Conservation (phyloP, 441 rosid species). For the Erodium moschatum region DNA sequence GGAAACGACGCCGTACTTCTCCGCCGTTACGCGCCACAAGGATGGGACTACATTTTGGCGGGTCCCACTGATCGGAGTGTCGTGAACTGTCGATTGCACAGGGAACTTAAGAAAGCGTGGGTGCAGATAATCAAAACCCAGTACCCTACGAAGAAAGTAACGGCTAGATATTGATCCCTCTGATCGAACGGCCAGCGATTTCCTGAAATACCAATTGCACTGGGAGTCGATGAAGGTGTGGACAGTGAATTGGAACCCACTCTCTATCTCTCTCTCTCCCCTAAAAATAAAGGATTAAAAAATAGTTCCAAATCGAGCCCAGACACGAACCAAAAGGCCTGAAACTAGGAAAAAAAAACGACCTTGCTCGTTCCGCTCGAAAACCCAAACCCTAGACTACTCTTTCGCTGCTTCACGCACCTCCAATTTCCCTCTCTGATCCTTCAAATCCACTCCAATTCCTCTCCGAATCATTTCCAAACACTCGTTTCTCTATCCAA, state of each 20-base stretch:
- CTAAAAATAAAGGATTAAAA: too few relatives aligned
- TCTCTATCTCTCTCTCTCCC: background rate
- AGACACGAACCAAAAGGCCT: background rate
- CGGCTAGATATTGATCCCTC: too few relatives aligned
- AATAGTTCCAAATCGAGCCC: background rate
- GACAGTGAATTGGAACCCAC: too few relatives aligned
- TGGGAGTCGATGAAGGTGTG: too few relatives aligned
- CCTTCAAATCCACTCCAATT: constrained; percentile 7
- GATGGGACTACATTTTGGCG: background rate
- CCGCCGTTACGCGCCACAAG: background rate
- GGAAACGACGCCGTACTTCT: background rate
- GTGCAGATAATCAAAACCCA: background rate
- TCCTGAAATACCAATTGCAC: too few relatives aligned
- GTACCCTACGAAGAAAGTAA: too few relatives aligned
- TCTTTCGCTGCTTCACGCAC: background rate
- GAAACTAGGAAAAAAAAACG: background rate
- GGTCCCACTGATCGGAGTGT: background rate
- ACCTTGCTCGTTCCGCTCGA: background rate
- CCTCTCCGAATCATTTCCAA: background rate
- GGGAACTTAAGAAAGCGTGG: background rate
- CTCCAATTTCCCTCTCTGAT: constrained; percentile 1
- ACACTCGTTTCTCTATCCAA: background rate
- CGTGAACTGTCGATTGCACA: background rate
- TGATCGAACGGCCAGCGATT: too few relatives aligned
- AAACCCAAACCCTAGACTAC: constrained; percentile 9